Percentiles rank a stretch among this genome's conserved stretches.
These are phyloP conservation scores for Pseudogymnoascus sp. DNA, from an alignment of 2,329 filamentous ascomycete genomes.

Conservation along the genomic window DNA sequence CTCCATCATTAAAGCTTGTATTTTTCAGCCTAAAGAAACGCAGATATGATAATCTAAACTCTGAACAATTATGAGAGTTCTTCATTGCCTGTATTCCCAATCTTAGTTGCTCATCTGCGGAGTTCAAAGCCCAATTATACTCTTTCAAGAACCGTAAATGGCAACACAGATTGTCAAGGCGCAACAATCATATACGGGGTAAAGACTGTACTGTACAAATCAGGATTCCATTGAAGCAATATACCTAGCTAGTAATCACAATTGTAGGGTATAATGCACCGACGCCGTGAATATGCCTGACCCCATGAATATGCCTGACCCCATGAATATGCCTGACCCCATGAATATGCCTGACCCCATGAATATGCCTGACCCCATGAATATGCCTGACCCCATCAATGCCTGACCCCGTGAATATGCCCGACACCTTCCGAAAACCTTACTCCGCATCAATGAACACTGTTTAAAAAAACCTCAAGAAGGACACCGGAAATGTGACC, in stretches of 20 bases:
- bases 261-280: conserved; percentile 8
- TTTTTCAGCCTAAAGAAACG: neutral
- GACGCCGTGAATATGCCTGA: conserved; percentile 2
- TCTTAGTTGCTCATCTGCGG: neutral
- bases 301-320: neutral
- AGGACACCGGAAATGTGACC: neutral
- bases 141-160: neutral
- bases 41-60: neutral
- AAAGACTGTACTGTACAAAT: neutral
- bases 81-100: neutral
- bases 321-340: neutral
- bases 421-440: neutral
- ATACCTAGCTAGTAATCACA: conserved; percentile 8
- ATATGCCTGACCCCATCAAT: neutral
- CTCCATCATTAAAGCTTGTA: conserved; percentile 1
- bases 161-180: neutral
- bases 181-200: neutral
- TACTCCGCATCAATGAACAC: conserved; percentile 4
- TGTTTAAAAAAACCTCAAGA: neutral
- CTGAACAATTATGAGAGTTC: neutral
- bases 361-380: neutral
- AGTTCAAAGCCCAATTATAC: neutral
- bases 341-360: neutral
- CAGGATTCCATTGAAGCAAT: conserved; percentile 4
- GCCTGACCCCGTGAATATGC: neutral